Base-by-base conservation (phyloP, 1,139 yeast genomes). In the Lodderomyces beijingensis region DNA sequence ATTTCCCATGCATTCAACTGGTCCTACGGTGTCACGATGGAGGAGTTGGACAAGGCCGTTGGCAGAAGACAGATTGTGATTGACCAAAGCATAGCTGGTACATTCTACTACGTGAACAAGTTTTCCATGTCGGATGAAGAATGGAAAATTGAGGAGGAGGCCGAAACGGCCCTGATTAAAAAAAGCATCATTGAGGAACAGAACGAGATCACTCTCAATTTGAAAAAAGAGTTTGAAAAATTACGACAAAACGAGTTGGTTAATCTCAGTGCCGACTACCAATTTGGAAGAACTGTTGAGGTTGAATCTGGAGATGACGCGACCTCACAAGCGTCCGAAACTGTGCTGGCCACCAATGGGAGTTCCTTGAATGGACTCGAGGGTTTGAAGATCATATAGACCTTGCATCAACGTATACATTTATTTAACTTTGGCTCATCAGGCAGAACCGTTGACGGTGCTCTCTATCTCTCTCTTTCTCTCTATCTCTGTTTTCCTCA, bases 11-110 rank as follows among this genome's bases (percentile, higher is more conserved):
- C 53, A 24, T 62, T 67, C 34, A 57, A 57, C 28, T 85, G 93
- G 89, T 78, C 89, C 12, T 65, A 79, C 27, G 74, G 77, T 20
- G 77, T 86, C 12, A 71, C 89, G 3, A 65, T 63, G 11, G 93
- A 85, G 49, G 86, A 85, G 42, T 55, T 86, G 12, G 77, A 76
- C 35, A 62, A 68, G 38, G 78, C 84, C 16, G 71, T 83, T 22
- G 68, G 65, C 5, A 51, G 57, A 3, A 91, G 88, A 1, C 56
- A 57, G 1, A 50, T 85, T 2, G 77, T 82, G 8, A 65, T 85
- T 7, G 95, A 86, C 53, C 79, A 79, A 41, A 74, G 75, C 37
- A 63, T 78, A 4, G 65, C 75, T 27, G 89, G 89, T 0, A 65
- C 77, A 3, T 67, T 68, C 37, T 68, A 66, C 44, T 66, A 55